Evolutionary conservation across 768 basidiomycete species (phyloP).

Genomic region (Infundibulicybe gibba): DNA sequence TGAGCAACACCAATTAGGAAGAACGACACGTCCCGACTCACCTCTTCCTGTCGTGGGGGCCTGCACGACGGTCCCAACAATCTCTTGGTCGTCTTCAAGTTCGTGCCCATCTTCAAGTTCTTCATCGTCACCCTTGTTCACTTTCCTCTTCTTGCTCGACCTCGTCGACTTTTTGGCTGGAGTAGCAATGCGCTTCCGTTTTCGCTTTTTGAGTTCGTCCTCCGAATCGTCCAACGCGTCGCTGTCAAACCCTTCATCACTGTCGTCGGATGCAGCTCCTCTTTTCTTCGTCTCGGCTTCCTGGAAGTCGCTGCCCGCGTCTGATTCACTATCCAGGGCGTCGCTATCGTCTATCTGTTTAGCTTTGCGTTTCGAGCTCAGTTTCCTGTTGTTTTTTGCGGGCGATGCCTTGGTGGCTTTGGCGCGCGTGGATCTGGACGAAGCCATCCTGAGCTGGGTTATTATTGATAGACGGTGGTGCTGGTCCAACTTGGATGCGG

Average conservation of each 20-base stretch:
- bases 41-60: slow-evolving; percentile 85
- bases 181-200: slow-evolving; percentile 18
- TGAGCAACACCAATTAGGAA: not conserved
- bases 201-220: slow-evolving; percentile 11
- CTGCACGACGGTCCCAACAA: slow-evolving; percentile 74
- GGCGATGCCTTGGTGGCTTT: not conserved
- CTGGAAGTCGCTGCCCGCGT: slow-evolving; percentile 10
- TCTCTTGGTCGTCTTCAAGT: slow-evolving; percentile 60
- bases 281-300: slow-evolving; percentile 10
- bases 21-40: slow-evolving; percentile 20
- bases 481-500: no score
- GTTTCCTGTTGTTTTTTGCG: not conserved
- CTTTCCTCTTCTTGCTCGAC: slow-evolving; percentile 19
- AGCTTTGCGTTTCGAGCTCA: not conserved
- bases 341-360: slow-evolving; percentile 4
- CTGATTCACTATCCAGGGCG: slow-evolving; percentile 7
- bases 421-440: not conserved
- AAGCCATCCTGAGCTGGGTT: not conserved
- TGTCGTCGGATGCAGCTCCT: not conserved
- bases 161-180: slow-evolving; percentile 23
- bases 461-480: no score
- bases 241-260: slow-evolving; percentile 13
- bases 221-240: slow-evolving; percentile 31
- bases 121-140: slow-evolving; percentile 23
- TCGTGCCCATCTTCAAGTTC: slow-evolving; percentile 40